Conservation (phyloP, 768 basidiomycete genomes). For the Psilocybe cyanescens region DNA sequence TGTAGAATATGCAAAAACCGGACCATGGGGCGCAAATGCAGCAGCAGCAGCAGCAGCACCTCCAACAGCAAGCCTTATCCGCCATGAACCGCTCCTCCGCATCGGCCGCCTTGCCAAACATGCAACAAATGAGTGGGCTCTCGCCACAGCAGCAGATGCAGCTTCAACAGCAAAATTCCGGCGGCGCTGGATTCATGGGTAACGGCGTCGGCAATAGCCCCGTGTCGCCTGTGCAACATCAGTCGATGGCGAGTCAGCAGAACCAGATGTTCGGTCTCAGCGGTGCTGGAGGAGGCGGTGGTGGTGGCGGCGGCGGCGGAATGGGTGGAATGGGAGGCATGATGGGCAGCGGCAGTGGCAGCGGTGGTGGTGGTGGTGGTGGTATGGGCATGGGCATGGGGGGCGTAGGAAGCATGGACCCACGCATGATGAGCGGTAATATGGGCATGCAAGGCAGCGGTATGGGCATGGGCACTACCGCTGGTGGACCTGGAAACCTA, state of each 20-base stretch:
- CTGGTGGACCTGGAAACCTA: conserved; percentile 22
- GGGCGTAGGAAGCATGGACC: conserved; percentile 37
- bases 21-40: conserved; percentile 20
- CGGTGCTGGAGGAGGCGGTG: conserved; percentile 17
- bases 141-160: conserved; percentile 17
- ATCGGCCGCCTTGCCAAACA: conserved; percentile 17
- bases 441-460: conserved; percentile 30
- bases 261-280: conserved; percentile 22
- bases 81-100: conserved; percentile 19
- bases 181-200: conserved; percentile 16
- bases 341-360: conserved; percentile 15
- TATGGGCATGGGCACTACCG: conserved; percentile 25
- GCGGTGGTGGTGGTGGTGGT: conserved; percentile 24
- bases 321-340: conserved; percentile 22
- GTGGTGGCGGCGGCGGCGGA: conserved; percentile 20
- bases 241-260: conserved; percentile 22
- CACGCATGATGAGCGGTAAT: conserved; percentile 31
- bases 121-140: conserved; percentile 15
- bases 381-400: conserved; percentile 22
- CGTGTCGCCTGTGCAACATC: conserved; percentile 26
- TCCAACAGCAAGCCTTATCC: conserved; percentile 15
- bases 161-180: conserved; percentile 14
- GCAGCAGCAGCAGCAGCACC: conserved; percentile 5
- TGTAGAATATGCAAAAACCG: conserved; percentile 1
- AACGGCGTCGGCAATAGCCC: conserved; percentile 14